Base-by-base conservation (phyloP, 179 eudicot genomes). In the Beta corolliflora region DNA sequence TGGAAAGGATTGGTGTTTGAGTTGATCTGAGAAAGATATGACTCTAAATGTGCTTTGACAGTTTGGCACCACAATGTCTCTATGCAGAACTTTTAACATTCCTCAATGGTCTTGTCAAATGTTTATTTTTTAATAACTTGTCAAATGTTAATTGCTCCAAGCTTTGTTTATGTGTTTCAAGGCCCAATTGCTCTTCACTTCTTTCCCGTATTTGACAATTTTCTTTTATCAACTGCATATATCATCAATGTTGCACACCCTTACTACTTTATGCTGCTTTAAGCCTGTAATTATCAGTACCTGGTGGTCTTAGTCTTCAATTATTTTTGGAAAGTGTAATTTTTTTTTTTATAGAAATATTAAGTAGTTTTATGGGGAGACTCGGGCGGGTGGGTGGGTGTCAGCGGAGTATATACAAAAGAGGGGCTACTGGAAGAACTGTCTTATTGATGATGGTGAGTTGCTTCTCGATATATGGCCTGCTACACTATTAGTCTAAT, bases 371-470 rank as follows among this genome's bases (percentile, higher is more conserved):
- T 58, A 58, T 58, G 61, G 61, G 53, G 61, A 58, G 15, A 58
- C 7, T 58, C 4, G 61, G n/a, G 61, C 2, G 61, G 21, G 61
- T 48, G 53, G 44, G 1, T 25, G 29, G 52, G 72, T 44, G 50
- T 68, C 48, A 68, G 50, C 72, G 25, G 25, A 25, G 25, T 41
- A 68, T 64, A 44, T 68, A 68, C 72, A 41, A 68, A 68, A 44
- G 52, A 68, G 41, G 72, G 72, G 53, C 72, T 41, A 13, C 31
- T 68, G 44, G 72, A 68, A 36, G n/a, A 68, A 44, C n/a, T 41
- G 72, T 18, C 15, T 66, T 31, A 12, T 52, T 50, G 60, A 52
- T 46, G 60, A 52, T 76, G 54, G n/a, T 76, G 67, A 59, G 54
- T 19, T 11, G 69, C 19, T 76, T 60, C 41, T 59, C n/a, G 19